Percentiles rank a stretch among this genome's conserved stretches.
Evolutionary conservation across 169 alveolate species (phyloP).

Genomic region (Babesia sp.): DNA sequence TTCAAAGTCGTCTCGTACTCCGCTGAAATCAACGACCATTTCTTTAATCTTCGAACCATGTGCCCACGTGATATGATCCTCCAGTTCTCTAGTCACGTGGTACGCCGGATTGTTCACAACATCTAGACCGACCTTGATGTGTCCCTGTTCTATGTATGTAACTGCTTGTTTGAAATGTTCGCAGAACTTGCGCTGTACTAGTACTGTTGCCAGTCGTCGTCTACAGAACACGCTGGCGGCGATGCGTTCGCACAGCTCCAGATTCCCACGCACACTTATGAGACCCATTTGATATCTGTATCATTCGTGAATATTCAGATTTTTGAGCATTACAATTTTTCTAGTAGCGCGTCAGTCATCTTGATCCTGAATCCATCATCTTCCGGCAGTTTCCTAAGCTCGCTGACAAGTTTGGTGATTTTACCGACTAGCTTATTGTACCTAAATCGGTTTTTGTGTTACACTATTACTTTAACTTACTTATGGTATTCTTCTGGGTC

Average conservation of each 20-base stretch:
- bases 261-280: conserved; percentile 84
- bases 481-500: conserved; percentile 95
- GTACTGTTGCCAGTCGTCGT: conserved; percentile 94
- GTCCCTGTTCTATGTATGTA: conserved; percentile 96
- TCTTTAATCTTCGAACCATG: conserved; percentile 88
- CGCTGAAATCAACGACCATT: conserved; percentile 67
- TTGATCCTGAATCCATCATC: conserved; percentile 91
- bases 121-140: conserved; percentile 92
- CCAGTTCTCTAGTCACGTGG: conserved; percentile 93
- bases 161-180: conserved; percentile 92
- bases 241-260: conserved; percentile 89
- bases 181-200: conserved; percentile 90
- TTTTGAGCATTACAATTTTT: conserved; percentile 82
- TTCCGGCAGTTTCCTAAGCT: conserved; percentile 88
- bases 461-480: conserved; percentile 9
- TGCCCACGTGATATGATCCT: conserved; percentile 97
- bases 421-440: conserved; percentile 94
- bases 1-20: conserved; percentile 73
- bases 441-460: conserved; percentile 36
- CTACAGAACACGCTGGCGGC: conserved; percentile 96
- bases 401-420: conserved; percentile 88
- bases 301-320: neutral
- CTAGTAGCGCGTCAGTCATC: conserved; percentile 90
- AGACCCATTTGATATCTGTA: conserved; percentile 91
- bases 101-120: conserved; percentile 94